Evolutionary conservation across 352 stramenopile genomes (phyloP), one percentile per base, ranked within the genome.

Genomic region (Globisporangium nagaii): DNA sequence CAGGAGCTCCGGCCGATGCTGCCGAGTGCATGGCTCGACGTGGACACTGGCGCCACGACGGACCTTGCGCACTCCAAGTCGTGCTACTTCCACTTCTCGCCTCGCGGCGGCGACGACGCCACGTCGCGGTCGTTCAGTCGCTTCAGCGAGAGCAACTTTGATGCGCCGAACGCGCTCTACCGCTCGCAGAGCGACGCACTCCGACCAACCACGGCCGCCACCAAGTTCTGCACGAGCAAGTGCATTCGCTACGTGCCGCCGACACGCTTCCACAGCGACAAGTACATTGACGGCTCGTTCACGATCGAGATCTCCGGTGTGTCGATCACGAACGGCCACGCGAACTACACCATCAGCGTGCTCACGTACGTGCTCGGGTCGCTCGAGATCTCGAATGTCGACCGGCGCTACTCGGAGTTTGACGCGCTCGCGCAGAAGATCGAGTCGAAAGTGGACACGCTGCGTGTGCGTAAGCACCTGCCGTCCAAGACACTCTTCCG

Each of bases 401-500:
- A 83, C 50, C 83, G 68, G 6, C 79, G 83, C 15, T 93, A 79
- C 52, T 83, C 72, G 3, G 83, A 93, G 36, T 93, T 93, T 49
- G 63, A 84, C 28, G 66, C 65, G 10, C 56, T 93, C 10, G 76
- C 70, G 34, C 51, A 71, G 27, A 58, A 64, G 20, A 62, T 93
- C 8, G 75, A 87, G 32, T 37, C 39, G 20, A 93, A 93, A 53
- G 36, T 90, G 24, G 69, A 69, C 15, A 59, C 66, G 4, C 50
- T 93, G 40, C 56, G 69, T 15, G 46, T 86, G 20, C 63, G 76
- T 19, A 63, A 68, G 24, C 56, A 78, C 9, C 67, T 92, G n/a
- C 83, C 83, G 8, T 65, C 72, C 7, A 93, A 93, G 51, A 90
- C 83, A 1, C 62, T 93, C 12, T 90, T 90, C 43, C 68, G 74